Percentiles rank a stretch among this genome's conserved stretches.
These are phyloP conservation scores for Coelastrella sp. DNA, from an alignment of 139 green algal genomes.

Conservation along the genomic window DNA sequence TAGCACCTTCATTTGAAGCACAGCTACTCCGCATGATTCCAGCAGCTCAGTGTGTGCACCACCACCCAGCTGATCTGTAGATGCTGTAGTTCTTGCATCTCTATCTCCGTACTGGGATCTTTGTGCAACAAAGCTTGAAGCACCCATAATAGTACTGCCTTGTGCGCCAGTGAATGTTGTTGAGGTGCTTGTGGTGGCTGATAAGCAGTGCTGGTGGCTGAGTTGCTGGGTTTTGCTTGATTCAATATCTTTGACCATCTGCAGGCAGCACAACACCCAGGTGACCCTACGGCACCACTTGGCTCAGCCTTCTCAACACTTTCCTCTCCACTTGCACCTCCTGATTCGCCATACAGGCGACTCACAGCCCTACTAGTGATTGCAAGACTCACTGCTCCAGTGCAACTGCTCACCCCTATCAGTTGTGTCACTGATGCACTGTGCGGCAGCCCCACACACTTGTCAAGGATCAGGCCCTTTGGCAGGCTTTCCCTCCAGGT, in stretches of 20 bases:
- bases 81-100: background rate
- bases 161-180: background rate
- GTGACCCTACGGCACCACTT: background rate
- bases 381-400: background rate
- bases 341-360: too few relatives aligned
- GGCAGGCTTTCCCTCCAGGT: conserved; percentile 4
- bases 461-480: conserved; percentile 8
- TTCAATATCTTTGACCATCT: conserved; percentile 9
- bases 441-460: conserved; percentile 23
- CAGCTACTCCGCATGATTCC: conserved; percentile 28
- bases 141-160: too few relatives aligned
- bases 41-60: conserved; percentile 35
- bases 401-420: conserved; percentile 21
- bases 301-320: too few relatives aligned
- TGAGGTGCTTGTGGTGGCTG: too few relatives aligned
- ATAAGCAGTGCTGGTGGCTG: too few relatives aligned
- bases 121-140: background rate
- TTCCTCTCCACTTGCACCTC: too few relatives aligned
- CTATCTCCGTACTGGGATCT: background rate
- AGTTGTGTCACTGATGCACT: conserved; percentile 27
- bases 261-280: background rate
- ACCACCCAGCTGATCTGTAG: background rate
- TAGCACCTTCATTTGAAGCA: too few relatives aligned
- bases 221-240: background rate
- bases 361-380: too few relatives aligned